Evolutionary conservation across 768 basidiomycete genomes (phyloP).

Genomic region (Favolaschia claudopus): DNA sequence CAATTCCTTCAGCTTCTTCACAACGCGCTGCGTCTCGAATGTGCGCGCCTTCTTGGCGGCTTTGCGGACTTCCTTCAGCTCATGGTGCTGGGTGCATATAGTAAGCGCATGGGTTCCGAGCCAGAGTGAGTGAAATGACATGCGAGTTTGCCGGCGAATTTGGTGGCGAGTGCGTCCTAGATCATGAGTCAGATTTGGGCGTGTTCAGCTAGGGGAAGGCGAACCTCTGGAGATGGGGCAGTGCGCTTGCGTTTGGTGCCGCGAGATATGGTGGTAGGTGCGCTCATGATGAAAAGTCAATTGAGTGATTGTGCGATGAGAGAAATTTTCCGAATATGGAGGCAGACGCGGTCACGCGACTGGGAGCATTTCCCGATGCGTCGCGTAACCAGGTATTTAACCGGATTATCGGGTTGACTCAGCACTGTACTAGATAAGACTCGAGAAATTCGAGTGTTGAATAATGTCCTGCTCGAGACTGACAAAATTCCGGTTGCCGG

Average conservation of each 20-base stretch:
- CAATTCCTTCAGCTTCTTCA: constrained; percentile 80
- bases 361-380: no score
- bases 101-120: neutral
- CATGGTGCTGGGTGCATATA: constrained; percentile 68
- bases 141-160: constrained; percentile 65
- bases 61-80: constrained; percentile 73
- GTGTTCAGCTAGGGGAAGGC: neutral
- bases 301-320: neutral
- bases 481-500: no score
- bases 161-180: constrained; percentile 49
- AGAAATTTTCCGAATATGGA: no score
- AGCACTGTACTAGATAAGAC: no score
- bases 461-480: no score
- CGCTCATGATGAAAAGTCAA: constrained; percentile 1
- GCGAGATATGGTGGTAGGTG: constrained; percentile 4
- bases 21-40: constrained; percentile 82
- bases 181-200: neutral
- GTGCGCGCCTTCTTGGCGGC: constrained; percentile 82
- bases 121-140: constrained; percentile 32
- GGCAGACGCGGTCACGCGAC: no score
- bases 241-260: constrained; percentile 26
- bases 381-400: no score
- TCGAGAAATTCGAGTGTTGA: no score
- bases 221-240: constrained; percentile 14
- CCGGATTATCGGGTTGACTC: no score